Evolutionary conservation across 768 basidiomycete genomes (phyloP), one percentile per base, ranked within the genome.

Genomic region (Epithele typhae): DNA sequence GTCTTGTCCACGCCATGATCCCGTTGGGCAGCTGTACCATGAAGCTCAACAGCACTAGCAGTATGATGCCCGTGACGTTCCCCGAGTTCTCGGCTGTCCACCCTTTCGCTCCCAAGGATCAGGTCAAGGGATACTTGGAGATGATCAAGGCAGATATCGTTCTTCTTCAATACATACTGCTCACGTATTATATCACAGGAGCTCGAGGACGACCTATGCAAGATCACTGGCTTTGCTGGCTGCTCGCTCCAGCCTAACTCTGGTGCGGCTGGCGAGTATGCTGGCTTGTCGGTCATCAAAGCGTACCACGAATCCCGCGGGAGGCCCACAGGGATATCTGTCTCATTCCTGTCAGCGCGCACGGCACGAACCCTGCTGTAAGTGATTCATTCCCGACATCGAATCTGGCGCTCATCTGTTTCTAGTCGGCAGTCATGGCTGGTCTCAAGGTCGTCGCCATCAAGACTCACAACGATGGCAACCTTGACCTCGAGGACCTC

Each of bases 161-260:
- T 30, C 8, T 30, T 30, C 11, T 23, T 34, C 6, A 18, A 14
- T 4, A 8, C n/a, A 8, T 4, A 27, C 17, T 27, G 34, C 14
- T 36, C 4, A 43, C 37, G 37, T 36, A 4, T 14, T 39, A 3
- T 22, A n/a, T n/a, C 11, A n/a, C 51, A 92, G 87, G 96, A 98
- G 72, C 74, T 99, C 46, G 92, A 95, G 64, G 67, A 75, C 18
- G 91, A 97, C 69, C 75, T 99, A 6, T 91, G 90, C 74, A 86
- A 77, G 59, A 90, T 98, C 49, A 98, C 96, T 11, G 96, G 96
- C n/a, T 96, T 97, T 71, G 79, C 91, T 54, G 82, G 92, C 17
- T 92, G 92, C 50, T 94, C 92, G 1, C 77, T 99, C n/a, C 96
- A 99, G 64, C 96, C 96, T 27, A 99, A 99, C 67, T 98, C 96